Evolutionary conservation across 345 rosid species (phyloP).

Genomic region (Iberis pinnata): DNA sequence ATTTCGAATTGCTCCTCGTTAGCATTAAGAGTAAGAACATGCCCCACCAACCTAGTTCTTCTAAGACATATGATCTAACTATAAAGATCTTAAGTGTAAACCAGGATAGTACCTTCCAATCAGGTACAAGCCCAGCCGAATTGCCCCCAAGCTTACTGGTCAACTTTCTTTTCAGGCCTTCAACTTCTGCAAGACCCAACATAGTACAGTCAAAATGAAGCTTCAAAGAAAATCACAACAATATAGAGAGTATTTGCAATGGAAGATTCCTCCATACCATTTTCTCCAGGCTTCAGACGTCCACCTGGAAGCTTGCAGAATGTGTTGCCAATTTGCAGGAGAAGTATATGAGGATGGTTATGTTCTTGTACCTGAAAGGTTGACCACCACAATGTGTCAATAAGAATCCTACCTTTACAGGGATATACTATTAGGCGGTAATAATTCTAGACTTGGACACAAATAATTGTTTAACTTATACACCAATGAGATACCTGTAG

Average conservation of each 20-base stretch:
- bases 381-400: conserved; percentile 5
- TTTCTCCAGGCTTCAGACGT: conserved; percentile 92
- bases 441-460: background rate
- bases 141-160: conserved; percentile 95
- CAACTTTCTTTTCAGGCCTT: conserved; percentile 86
- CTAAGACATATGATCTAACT: background rate
- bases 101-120: conserved; percentile 69
- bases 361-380: conserved; percentile 89
- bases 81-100: conserved; percentile 2
- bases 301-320: conserved; percentile 99
- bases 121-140: conserved; percentile 67
- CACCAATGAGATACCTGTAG: conserved; percentile 8
- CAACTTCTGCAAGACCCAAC: conserved; percentile 53
- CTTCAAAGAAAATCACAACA: background rate
- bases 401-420: background rate
- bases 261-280: conserved; percentile 41
- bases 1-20: background rate
- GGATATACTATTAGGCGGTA: conserved; percentile 2
- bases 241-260: conserved; percentile 1
- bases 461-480: background rate
- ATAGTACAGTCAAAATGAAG: conserved; percentile 11
- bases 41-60: background rate
- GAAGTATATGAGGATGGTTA: conserved; percentile 93
- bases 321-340: conserved; percentile 91
- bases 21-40: conserved; percentile 5